These are phyloP conservation scores for Leptographium radiaticola DNA, from an alignment of 2,329 filamentous ascomycete species.

Conservation along the genomic window DNA sequence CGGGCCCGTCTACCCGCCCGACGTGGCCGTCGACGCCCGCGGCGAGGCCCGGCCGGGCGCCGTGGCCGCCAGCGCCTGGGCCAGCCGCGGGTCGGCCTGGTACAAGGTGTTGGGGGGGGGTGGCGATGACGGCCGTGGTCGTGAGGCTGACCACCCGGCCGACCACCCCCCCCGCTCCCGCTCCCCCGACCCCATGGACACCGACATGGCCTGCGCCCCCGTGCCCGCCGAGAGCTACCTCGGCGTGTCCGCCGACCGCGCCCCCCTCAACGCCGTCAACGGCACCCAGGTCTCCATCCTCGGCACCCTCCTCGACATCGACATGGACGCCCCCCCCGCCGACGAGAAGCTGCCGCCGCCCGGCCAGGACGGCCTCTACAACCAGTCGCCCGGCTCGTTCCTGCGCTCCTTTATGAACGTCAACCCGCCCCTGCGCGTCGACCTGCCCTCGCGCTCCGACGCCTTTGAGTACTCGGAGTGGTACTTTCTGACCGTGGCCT, in stretches of 20 bases:
- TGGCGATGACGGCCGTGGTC: no score
- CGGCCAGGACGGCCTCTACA: constrained; percentile 35
- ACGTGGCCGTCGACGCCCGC: constrained; percentile 15
- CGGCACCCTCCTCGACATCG: constrained; percentile 67
- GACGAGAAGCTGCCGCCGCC: constrained; percentile 4
- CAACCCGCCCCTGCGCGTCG: constrained; percentile 41
- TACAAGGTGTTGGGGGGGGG: not conserved
- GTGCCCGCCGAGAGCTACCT: constrained; percentile 50
- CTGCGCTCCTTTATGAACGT: constrained; percentile 50
- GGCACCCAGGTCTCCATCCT: constrained; percentile 67
- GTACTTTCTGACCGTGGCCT: constrained; percentile 61
- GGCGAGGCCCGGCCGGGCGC: constrained; percentile 14
- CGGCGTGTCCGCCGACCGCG: constrained; percentile 49
- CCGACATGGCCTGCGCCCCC: no score
- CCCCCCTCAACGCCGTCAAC: constrained; percentile 58
- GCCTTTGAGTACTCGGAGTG: constrained; percentile 58
- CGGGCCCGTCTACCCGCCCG: constrained; percentile 15
- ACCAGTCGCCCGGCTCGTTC: constrained; percentile 61
- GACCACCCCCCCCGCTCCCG: not conserved
- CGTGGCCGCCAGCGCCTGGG: constrained; percentile 18
- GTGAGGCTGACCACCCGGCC: not conserved
- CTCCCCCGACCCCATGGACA: not conserved
- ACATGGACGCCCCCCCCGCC: constrained; percentile 36
- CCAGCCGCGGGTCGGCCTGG: constrained; percentile 23
- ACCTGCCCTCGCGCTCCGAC: constrained; percentile 50